phyloP scores from a whole-genome alignment of 2,329 filamentous ascomycete genomes.

The Talaromyces sp. region DNA sequence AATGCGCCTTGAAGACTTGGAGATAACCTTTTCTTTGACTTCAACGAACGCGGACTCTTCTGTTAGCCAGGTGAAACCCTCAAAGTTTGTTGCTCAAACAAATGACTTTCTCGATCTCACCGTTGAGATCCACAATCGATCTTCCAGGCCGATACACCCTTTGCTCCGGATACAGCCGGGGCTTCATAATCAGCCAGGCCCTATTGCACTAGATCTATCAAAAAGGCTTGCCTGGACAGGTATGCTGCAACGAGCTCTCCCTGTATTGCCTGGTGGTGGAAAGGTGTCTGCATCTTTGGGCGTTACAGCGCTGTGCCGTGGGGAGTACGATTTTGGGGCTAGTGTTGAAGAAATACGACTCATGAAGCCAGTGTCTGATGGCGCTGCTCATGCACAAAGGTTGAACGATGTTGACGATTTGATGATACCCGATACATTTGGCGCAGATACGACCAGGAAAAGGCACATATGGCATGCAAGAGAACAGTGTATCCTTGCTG shows the following conservation, averaged over 20 bases:
- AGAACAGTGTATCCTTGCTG: constrained; percentile 41
- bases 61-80: constrained; percentile 37
- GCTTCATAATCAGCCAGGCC: constrained; percentile 65
- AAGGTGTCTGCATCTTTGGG: constrained; percentile 61
- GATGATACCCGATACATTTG: constrained; percentile 32
- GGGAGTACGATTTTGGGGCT: constrained; percentile 75
- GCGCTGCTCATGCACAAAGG: constrained; percentile 4
- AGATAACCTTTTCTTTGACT: constrained; percentile 49
- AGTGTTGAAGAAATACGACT: constrained; percentile 74
- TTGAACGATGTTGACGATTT: constrained; percentile 18
- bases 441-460: constrained; percentile 32
- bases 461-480: constrained; percentile 41
- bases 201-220: constrained; percentile 72
- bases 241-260: constrained; percentile 68
- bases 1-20: constrained; percentile 73
- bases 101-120: constrained; percentile 66
- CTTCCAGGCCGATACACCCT: constrained; percentile 60
- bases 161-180: constrained; percentile 72
- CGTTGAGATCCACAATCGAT: constrained; percentile 71
- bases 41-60: constrained; percentile 15
- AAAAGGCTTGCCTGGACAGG: constrained; percentile 83
- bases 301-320: constrained; percentile 69
- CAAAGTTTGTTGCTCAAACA: constrained; percentile 43
- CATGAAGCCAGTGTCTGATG: constrained; percentile 19
- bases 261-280: constrained; percentile 55